phyloP scores from a whole-genome alignment of 345 rosid genomes.

The Euphorbia pulcherrima region DNA sequence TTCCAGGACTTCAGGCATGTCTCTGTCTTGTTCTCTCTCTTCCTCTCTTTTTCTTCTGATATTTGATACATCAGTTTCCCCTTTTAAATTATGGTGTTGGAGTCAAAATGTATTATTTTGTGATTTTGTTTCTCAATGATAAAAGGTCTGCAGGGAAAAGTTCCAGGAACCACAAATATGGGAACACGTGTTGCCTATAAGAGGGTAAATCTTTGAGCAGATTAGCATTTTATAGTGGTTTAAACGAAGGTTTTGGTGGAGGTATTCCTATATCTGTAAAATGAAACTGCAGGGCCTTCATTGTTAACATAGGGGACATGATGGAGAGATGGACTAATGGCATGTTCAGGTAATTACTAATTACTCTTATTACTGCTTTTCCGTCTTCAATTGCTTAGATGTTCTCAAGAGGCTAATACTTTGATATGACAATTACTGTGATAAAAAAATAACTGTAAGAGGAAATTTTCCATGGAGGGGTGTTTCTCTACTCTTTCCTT shows the following conservation, averaged over 20 bases:
- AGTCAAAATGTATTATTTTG: slow-evolving; percentile 1
- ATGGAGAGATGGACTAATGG: slow-evolving; percentile 93
- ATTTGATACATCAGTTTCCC: background rate
- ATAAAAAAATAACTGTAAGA: background rate
- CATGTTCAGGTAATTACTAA: slow-evolving; percentile 50
- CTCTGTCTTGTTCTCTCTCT: background rate
- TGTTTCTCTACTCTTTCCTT: background rate
- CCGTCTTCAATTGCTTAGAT: no score
- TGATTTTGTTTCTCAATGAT: slow-evolving; percentile 3
- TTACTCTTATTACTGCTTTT: background rate
- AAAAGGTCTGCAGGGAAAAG: slow-evolving; percentile 75
- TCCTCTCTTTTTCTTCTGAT: background rate
- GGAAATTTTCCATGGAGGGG: background rate
- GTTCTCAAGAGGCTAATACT: no score
- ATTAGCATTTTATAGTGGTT: slow-evolving; percentile 4
- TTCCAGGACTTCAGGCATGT: slow-evolving; percentile 83
- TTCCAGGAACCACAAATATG: slow-evolving; percentile 45
- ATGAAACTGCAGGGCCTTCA: slow-evolving; percentile 52
- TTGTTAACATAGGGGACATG: slow-evolving; percentile 75
- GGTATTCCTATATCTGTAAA: background rate
- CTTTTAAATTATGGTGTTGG: background rate
- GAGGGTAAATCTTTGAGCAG: slow-evolving; percentile 46
- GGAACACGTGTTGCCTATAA: slow-evolving; percentile 61
- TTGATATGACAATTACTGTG: no score
- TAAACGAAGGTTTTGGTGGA: slow-evolving; percentile 8